These are phyloP conservation scores for Ilex paraguariensis DNA, from an alignment of 305 asterid species.

Conservation along the genomic window DNA sequence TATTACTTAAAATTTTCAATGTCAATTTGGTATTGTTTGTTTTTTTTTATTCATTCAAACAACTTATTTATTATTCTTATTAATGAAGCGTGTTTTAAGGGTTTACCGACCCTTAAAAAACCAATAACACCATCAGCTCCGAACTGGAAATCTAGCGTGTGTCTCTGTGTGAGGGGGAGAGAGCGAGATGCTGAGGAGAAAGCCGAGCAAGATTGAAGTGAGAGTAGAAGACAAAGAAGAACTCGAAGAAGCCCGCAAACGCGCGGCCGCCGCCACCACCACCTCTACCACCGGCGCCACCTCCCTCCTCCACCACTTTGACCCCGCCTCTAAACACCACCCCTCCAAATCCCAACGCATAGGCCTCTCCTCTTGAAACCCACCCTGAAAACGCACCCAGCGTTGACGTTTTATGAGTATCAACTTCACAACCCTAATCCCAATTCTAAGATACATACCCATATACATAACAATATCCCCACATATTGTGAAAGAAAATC, in stretches of 20 bases:
- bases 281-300: conserved; percentile 29
- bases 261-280: conserved; percentile 33
- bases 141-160: no score
- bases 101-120: no score
- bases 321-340: conserved; percentile 48
- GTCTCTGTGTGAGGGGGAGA: neutral
- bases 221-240: conserved; percentile 64
- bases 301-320: conserved; percentile 62
- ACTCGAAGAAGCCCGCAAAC: conserved; percentile 62
- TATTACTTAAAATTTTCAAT: no score
- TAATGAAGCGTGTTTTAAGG: no score
- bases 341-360: conserved; percentile 65
- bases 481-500: no score
- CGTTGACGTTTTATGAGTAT: no score
- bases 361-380: conserved; percentile 39
- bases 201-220: conserved; percentile 69
- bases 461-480: no score
- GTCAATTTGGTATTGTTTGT: no score
- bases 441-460: neutral
- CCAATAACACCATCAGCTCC: no score
- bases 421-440: neutral
- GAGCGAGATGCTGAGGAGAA: conserved; percentile 56
- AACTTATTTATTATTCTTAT: no score
- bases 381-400: neutral
- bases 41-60: no score